Evolutionary conservation across 2,329 filamentous ascomycete genomes (phyloP).

Genomic region (Helminthosporium solani): DNA sequence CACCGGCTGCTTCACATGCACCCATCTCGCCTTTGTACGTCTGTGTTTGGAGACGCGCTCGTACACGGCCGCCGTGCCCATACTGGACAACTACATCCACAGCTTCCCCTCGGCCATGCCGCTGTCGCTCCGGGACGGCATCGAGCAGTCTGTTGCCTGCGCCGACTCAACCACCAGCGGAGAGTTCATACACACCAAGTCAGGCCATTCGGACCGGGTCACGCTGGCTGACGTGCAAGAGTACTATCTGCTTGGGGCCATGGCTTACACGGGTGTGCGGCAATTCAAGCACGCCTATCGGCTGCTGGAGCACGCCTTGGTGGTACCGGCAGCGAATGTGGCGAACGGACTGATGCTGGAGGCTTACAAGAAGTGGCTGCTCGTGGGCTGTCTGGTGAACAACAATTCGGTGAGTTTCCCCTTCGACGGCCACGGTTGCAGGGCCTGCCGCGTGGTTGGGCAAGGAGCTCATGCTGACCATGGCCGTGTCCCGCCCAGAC

Average conservation of each 20-base stretch:
- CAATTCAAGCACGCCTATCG: slow-evolving; percentile 48
- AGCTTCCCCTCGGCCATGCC: slow-evolving; percentile 58
- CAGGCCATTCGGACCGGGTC: slow-evolving; percentile 59
- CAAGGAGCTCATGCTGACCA: not conserved
- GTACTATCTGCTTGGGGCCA: slow-evolving; percentile 54
- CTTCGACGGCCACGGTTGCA: not conserved
- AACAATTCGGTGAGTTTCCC: slow-evolving; percentile 59
- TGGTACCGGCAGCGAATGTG: slow-evolving; percentile 64
- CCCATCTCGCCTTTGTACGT: slow-evolving; percentile 60
- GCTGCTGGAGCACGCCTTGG: slow-evolving; percentile 54
- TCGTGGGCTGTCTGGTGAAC: slow-evolving; percentile 70
- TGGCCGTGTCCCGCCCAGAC: slow-evolving; percentile 40
- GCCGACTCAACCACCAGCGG: slow-evolving; percentile 48
- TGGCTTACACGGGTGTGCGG: slow-evolving; percentile 48
- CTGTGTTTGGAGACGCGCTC: slow-evolving; percentile 57
- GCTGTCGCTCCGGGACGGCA: slow-evolving; percentile 25
- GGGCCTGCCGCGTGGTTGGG: not conserved
- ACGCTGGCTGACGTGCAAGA: slow-evolving; percentile 56
- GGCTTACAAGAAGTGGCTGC: slow-evolving; percentile 87
- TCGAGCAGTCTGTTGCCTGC: slow-evolving; percentile 44
- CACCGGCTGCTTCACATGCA: slow-evolving; percentile 65
- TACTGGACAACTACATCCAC: slow-evolving; percentile 66
- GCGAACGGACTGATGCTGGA: slow-evolving; percentile 80
- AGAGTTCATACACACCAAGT: slow-evolving; percentile 61
- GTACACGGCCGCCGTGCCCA: slow-evolving; percentile 57